Conservation (phyloP, 768 basidiomycete genomes). For the Rhodotorula paludigena region DNA sequence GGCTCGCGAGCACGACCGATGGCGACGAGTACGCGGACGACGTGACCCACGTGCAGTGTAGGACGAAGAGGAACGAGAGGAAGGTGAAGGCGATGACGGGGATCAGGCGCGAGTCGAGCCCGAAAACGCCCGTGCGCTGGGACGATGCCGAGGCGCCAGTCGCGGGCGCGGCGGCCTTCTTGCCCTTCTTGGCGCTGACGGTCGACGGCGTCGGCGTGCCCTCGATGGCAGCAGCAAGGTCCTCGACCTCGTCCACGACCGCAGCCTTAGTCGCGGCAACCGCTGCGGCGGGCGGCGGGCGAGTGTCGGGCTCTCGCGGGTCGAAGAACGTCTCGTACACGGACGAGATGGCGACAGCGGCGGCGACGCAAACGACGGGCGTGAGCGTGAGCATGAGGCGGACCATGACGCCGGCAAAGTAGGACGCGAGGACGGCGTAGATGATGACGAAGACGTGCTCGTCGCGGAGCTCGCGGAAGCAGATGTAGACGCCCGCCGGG, state of each 20-base stretch:
- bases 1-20: constrained; percentile 85
- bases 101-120: constrained; percentile 71
- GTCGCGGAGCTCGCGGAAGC: constrained; percentile 89
- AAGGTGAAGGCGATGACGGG: constrained; percentile 69
- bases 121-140: constrained; percentile 60
- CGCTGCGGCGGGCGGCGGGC: background rate
- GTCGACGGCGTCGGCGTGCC: constrained; percentile 41
- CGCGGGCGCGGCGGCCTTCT: constrained; percentile 53
- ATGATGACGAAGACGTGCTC: constrained; percentile 98
- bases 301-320: constrained; percentile 61
- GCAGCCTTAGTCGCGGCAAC: background rate
- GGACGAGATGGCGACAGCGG: constrained; percentile 82
- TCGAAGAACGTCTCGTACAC: constrained; percentile 87
- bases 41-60: constrained; percentile 96
- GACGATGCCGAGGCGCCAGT: background rate
- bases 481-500: constrained; percentile 89
- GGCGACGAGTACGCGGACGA: constrained; percentile 93
- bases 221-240: constrained; percentile 41
- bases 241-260: constrained; percentile 43
- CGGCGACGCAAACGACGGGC: constrained; percentile 88
- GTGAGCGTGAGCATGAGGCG: constrained; percentile 96
- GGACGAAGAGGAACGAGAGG: constrained; percentile 81
- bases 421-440: constrained; percentile 89
- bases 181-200: constrained; percentile 50
- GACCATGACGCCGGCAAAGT: constrained; percentile 99